Evolutionary conservation across 345 rosid species (phyloP).

Genomic region (Eucalyptus sideroxylon): DNA sequence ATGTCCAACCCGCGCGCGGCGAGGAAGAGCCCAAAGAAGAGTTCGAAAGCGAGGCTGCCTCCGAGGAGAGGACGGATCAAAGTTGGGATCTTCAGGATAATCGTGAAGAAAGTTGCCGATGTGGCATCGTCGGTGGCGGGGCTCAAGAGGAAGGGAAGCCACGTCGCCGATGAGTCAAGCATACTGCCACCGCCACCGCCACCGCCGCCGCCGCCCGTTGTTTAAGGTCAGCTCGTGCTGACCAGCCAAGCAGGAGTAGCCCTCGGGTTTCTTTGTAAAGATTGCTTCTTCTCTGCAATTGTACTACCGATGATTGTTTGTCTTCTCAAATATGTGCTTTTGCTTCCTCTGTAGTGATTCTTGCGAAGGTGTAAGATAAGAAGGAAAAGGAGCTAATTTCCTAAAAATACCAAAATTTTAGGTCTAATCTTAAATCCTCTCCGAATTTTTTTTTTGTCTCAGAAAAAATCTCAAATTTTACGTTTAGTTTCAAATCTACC

Average conservation of each 20-base stretch:
- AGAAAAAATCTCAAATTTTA: too few relatives aligned
- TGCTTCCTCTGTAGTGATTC: background rate
- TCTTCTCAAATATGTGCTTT: background rate
- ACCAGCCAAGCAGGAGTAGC: background rate
- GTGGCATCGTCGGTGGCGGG: background rate
- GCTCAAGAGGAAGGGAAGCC: background rate
- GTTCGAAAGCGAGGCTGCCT: background rate
- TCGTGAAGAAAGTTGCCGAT: background rate
- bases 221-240: background rate
- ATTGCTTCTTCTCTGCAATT: background rate
- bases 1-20: background rate
- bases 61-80: background rate
- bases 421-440: too few relatives aligned
- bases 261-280: background rate
- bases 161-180: background rate
- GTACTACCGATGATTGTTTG: background rate
- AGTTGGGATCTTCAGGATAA: background rate
- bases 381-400: background rate
- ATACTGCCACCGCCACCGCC: background rate
- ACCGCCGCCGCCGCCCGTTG: background rate
- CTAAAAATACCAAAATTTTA: too few relatives aligned
- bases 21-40: background rate
- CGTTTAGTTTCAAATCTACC: too few relatives aligned
- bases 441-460: rapidly evolving
- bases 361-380: background rate